Base-by-base conservation (phyloP, 805 yeast genomes). In the Cyberlindnera samutprakarnensis region DNA sequence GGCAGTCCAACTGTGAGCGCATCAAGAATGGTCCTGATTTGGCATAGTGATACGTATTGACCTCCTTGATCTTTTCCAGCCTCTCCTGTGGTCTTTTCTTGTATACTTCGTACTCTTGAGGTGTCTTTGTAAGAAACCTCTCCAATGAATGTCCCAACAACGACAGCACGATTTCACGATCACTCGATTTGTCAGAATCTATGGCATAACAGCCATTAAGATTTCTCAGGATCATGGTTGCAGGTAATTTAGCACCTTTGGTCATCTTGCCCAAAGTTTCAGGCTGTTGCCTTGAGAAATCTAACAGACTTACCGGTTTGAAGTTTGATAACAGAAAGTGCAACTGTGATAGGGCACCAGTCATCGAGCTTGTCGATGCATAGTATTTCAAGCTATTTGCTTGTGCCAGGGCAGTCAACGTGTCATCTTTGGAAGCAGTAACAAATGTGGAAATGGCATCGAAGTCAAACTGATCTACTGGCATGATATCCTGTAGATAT, bases 1-100 rank as follows among this genome's bases (percentile, higher is more conserved):
- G 63, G 37, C 96, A 86, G 57, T 90, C 98, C 28, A 92, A 64
- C 55, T 90, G 97, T 0, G 97, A 90, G 42, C 97, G 66, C 73
- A 90, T 68, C 11, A 90, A 50, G 46, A 92, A 83, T 25, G 70
- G 66, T 4, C 79, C 86, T 35, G 72, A 59, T 23, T 60, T 57
- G 6, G 94, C 75, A 54, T 85, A 88, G 51, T 87, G 88, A 51
- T 87, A 88, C n/a, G 66, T 42, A 32, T 38, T 51, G 4, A 33
- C 38, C 31, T 50, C 59, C 5, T 11, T 32, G 10, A 44, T 37
- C 23, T 40, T 34, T 15, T 41, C 33, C 20, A 33, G 33, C 12
- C 38, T 51, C 38, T 28, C 37, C 10, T 16, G 38, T 7, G 24
- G 14, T 17, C 18, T n/a, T 14, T 35, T 35, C 30, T 21, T 31